Evolutionary conservation across 805 yeast genomes (phyloP).

Genomic region (Candida ponderosae): DNA sequence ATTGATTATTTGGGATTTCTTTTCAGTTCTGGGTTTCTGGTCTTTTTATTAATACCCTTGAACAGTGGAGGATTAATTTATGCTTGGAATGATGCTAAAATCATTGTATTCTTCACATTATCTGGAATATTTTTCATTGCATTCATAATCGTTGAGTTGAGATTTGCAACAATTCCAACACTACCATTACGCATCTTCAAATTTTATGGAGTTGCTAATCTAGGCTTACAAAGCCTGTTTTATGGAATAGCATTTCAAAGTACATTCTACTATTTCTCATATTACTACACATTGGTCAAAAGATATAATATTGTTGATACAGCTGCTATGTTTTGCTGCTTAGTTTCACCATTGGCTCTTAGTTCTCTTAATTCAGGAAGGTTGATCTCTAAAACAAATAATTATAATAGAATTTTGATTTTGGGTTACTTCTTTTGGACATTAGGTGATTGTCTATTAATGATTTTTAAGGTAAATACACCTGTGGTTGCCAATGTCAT

Average conservation of each 20-base stretch:
- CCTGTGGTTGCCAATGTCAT: slow-evolving; percentile 25
- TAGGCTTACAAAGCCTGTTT: slow-evolving; percentile 31
- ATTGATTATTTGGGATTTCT: slow-evolving; percentile 46
- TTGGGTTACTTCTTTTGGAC: slow-evolving; percentile 41
- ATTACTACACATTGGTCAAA: slow-evolving; percentile 30
- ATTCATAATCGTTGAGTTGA: slow-evolving; percentile 40
- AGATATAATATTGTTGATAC: slow-evolving; percentile 25
- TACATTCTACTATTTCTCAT: slow-evolving; percentile 39
- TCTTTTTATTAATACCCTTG: slow-evolving; percentile 41
- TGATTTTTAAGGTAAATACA: slow-evolving; percentile 23
- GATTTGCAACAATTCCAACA: slow-evolving; percentile 41
- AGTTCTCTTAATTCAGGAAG: slow-evolving; percentile 37
- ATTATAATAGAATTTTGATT: slow-evolving; percentile 32
- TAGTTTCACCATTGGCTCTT: slow-evolving; percentile 35
- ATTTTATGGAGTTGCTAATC: slow-evolving; percentile 25
- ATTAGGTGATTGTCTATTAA: slow-evolving; percentile 24
- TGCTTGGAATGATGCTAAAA: slow-evolving; percentile 33
- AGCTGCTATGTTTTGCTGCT: slow-evolving; percentile 17
- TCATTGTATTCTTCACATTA: slow-evolving; percentile 23
- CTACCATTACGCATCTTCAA: slow-evolving; percentile 40
- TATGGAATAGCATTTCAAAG: slow-evolving; percentile 43
- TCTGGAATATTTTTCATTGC: slow-evolving; percentile 27
- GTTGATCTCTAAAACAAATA: slow-evolving; percentile 34
- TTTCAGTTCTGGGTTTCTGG: slow-evolving; percentile 35
- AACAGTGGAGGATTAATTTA: slow-evolving; percentile 49